These are phyloP conservation scores for Beauveria sp. DNA, from an alignment of 2,329 filamentous ascomycete genomes.

Conservation along the genomic window DNA sequence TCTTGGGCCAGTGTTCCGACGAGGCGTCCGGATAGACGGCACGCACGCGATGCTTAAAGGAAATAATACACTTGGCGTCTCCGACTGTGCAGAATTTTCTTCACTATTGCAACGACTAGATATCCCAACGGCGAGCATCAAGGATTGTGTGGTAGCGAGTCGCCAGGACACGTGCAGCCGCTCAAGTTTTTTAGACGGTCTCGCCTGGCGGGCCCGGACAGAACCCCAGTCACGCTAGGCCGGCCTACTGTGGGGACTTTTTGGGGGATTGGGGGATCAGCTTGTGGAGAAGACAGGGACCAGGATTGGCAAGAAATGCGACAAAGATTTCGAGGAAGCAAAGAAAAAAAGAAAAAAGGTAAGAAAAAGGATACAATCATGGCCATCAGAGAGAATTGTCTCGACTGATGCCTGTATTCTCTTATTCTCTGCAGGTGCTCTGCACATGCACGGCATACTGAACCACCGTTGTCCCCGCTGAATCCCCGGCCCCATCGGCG, in stretches of 20 bases:
- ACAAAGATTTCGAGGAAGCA: neutral
- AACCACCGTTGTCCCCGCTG: no score
- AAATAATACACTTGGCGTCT: neutral
- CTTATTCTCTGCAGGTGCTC: neutral
- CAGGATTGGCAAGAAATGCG: neutral
- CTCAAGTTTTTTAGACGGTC: neutral
- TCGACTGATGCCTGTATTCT: neutral
- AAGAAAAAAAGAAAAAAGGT: neutral
- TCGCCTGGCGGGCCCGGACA: neutral
- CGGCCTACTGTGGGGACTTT: neutral
- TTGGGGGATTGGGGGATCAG: neutral
- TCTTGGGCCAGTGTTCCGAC: neutral
- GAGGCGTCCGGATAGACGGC: slow-evolving; percentile 6
- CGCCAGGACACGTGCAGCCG: neutral
- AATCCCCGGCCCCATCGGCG: neutral
- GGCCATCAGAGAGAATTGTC: no score
- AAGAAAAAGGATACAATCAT: neutral
- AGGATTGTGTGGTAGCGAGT: neutral
- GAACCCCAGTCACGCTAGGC: neutral
- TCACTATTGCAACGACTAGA: neutral
- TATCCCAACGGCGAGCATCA: neutral
- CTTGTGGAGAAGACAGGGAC: neutral
- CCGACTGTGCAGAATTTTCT: neutral
- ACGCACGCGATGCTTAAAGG: neutral
- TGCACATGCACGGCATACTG: neutral